Conservation (phyloP, 208 protist species). For the Leishmania arabica region DNA sequence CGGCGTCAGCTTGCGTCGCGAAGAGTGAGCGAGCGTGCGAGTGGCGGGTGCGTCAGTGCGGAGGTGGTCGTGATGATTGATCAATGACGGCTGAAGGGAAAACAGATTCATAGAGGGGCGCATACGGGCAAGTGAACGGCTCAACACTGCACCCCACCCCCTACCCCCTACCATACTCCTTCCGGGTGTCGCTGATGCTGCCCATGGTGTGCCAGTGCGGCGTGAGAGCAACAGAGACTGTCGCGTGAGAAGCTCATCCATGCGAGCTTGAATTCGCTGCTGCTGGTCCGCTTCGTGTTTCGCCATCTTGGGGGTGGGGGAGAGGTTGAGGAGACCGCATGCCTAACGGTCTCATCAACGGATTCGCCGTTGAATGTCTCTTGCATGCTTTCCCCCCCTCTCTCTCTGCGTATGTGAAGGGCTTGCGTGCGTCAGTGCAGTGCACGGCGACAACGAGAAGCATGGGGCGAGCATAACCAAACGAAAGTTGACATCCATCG, state of each 20-base stretch:
- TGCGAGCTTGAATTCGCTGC: too few relatives aligned
- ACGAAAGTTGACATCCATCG: background rate
- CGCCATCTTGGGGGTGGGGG: background rate
- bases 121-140: background rate
- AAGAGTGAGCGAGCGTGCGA: background rate
- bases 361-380: too few relatives aligned
- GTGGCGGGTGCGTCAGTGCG: background rate
- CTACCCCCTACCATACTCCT: background rate
- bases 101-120: background rate
- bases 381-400: background rate
- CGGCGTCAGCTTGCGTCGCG: background rate
- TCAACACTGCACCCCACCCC: background rate
- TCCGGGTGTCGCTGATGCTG: background rate
- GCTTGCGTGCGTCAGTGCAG: background rate
- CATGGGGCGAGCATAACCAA: background rate
- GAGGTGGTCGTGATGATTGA: background rate
- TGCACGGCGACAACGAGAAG: background rate
- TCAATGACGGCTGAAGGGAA: background rate
- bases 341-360: background rate
- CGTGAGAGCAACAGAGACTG: background rate
- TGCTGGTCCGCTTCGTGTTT: background rate
- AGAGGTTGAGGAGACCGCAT: too few relatives aligned
- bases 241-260: too few relatives aligned
- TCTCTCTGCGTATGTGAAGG: background rate
- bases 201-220: background rate